phyloP scores from a whole-genome alignment of 2,329 filamentous ascomycete species.

The Aspergillus sclerotialis region DNA sequence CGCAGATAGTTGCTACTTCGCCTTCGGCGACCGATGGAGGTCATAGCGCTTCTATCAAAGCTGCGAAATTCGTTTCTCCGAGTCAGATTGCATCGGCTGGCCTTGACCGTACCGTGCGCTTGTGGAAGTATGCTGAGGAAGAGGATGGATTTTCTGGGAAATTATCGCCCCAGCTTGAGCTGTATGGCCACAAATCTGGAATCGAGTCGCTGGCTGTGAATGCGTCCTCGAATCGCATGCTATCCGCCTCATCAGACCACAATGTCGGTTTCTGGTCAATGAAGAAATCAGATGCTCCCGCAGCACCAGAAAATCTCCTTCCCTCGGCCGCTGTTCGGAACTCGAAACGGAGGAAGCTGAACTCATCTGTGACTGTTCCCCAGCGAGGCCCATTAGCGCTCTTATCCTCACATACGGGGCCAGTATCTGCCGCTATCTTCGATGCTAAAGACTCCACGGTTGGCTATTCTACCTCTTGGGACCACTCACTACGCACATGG shows the following conservation, averaged over 20 bases:
- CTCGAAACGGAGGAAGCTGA: conserved; percentile 71
- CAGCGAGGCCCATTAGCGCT: conserved; percentile 75
- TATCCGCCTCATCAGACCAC: conserved; percentile 80
- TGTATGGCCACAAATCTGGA: conserved; percentile 72
- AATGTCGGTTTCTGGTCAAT: conserved; percentile 84
- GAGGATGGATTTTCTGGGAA: conserved; percentile 53
- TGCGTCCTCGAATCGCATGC: conserved; percentile 64
- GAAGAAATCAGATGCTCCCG: conserved; percentile 66
- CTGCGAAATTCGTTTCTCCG: conserved; percentile 74
- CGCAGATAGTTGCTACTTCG: conserved; percentile 75
- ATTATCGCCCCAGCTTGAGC: conserved; percentile 68
- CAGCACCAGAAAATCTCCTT: conserved; percentile 62
- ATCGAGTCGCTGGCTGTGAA: conserved; percentile 72
- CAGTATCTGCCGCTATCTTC: conserved; percentile 76
- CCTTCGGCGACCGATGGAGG: conserved; percentile 59
- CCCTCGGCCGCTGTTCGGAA: conserved; percentile 56
- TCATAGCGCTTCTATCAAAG: conserved; percentile 69
- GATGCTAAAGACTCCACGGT: conserved; percentile 78
- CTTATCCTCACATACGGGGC: conserved; percentile 63
- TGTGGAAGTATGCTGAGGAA: conserved; percentile 80
- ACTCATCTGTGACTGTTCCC: conserved; percentile 49
- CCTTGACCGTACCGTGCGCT: conserved; percentile 73
- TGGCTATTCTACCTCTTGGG: conserved; percentile 83
- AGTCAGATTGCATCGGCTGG: conserved; percentile 75
- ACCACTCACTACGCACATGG: conserved; percentile 85